A percentile compares a stretch with the other conserved stretches of the same genome.
Conservation (phyloP, 345 rosid genomes). For the Cardamine occulta region DNA sequence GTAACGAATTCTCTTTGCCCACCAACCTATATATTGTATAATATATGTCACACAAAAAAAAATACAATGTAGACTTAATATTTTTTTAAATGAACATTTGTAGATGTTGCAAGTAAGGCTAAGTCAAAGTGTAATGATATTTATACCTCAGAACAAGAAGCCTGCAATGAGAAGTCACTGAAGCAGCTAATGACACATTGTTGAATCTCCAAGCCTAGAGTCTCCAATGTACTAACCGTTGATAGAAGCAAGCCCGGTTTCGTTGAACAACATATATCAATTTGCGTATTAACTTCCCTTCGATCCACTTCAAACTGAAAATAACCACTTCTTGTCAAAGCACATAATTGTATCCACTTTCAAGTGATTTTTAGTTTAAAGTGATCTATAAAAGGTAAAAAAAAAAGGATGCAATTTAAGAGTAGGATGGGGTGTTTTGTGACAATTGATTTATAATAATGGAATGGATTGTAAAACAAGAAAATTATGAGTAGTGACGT, state of each 20-base stretch:
- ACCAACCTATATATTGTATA: constrained; percentile 36
- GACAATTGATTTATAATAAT: neutral
- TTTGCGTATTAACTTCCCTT: constrained; percentile 48
- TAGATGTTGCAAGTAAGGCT: neutral
- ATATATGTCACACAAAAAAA: neutral
- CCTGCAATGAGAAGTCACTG: constrained; percentile 79
- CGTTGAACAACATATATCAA: constrained; percentile 69
- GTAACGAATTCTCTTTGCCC: constrained; percentile 52
- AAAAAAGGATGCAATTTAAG: neutral
- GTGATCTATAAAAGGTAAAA: neutral
- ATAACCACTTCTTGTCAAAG: neutral
- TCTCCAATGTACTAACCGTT: constrained; percentile 74
- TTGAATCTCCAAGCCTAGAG: constrained; percentile 75
- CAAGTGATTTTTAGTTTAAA: neutral
- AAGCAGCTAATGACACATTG: constrained; percentile 82
- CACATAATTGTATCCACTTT: neutral
- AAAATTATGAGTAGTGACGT: neutral
- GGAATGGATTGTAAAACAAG: neutral
- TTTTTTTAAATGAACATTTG: neutral
- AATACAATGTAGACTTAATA: neutral
- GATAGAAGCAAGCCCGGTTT: constrained; percentile 74
- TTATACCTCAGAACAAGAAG: constrained; percentile 77
- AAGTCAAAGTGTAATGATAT: neutral
- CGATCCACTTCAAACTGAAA: constrained; percentile 65
- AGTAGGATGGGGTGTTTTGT: neutral